A percentile compares a stretch with the other conserved stretches of the same genome.
These are phyloP conservation scores for Acorus calamus DNA, from an alignment of 106 monocot species.

Conservation along the genomic window DNA sequence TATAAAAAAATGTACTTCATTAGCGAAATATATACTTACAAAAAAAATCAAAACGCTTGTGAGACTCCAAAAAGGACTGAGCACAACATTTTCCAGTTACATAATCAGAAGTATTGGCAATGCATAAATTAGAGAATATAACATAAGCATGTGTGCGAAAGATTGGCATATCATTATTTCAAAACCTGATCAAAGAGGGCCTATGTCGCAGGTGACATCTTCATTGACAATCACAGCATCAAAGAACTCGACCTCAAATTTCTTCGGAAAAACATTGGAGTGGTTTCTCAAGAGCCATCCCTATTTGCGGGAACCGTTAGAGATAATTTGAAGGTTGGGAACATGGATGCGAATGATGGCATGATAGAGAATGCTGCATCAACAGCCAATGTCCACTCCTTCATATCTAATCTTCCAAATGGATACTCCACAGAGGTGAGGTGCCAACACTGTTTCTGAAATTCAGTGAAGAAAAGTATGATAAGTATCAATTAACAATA, in stretches of 20 bases:
- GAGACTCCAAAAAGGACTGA: too few relatives aligned
- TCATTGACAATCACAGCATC: constrained; percentile 33
- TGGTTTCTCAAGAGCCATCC: constrained; percentile 40
- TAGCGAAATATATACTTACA: too few relatives aligned
- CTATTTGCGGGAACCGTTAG: constrained; percentile 37
- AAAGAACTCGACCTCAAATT: constrained; percentile 33
- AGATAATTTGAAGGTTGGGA: constrained; percentile 32
- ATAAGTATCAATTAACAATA: too few relatives aligned
- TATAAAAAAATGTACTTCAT: too few relatives aligned
- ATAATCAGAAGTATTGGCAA: too few relatives aligned
- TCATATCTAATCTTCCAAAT: constrained; percentile 38
- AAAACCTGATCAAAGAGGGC: too few relatives aligned
- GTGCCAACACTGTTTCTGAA: not conserved
- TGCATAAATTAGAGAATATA: too few relatives aligned
- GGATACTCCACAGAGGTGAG: constrained; percentile 36
- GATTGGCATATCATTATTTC: too few relatives aligned
- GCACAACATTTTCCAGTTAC: too few relatives aligned
- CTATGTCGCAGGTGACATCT: constrained; percentile 23
- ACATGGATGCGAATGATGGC: constrained; percentile 27
- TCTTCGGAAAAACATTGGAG: constrained; percentile 27
- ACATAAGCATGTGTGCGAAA: too few relatives aligned
- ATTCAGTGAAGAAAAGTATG: too few relatives aligned
- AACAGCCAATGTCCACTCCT: constrained; percentile 42
- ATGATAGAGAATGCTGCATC: constrained; percentile 25
- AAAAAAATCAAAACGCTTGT: too few relatives aligned